Evolutionary conservation across 2,329 filamentous ascomycete genomes (phyloP).

Genomic region (Ascochyta lentis): DNA sequence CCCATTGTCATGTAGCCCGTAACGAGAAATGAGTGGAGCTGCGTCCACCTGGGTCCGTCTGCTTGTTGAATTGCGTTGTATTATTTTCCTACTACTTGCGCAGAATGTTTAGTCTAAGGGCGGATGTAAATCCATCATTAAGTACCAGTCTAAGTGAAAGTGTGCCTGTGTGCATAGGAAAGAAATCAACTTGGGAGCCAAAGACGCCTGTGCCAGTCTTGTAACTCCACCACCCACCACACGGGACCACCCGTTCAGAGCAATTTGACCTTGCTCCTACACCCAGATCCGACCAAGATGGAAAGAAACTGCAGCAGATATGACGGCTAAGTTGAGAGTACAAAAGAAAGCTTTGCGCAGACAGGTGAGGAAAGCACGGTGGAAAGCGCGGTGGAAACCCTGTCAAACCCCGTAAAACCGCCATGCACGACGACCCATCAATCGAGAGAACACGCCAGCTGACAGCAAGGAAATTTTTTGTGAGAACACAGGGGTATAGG

Average conservation of each 20-base stretch:
- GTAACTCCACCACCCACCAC: constrained; percentile 34
- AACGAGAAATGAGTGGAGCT: too few relatives aligned
- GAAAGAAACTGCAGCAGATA: constrained; percentile 37
- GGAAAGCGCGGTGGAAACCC: constrained; percentile 24
- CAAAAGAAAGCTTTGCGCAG: constrained; percentile 29
- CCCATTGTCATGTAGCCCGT: too few relatives aligned
- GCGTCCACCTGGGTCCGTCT: too few relatives aligned
- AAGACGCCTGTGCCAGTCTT: constrained; percentile 45
- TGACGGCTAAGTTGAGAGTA: constrained; percentile 31
- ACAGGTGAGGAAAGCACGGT: constrained; percentile 21
- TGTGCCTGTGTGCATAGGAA: constrained; percentile 38
- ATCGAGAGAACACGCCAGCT: constrained; percentile 39
- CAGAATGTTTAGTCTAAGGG: constrained; percentile 46
- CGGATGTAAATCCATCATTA: constrained; percentile 51
- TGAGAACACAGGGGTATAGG: constrained; percentile 50
- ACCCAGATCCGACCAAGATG: constrained; percentile 23
- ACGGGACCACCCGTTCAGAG: constrained; percentile 15
- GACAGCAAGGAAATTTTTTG: constrained; percentile 43
- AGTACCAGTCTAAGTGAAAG: constrained; percentile 48
- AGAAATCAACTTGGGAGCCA: constrained; percentile 27
- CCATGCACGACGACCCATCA: constrained; percentile 34
- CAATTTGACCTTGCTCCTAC: constrained; percentile 16
- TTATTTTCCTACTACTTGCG: constrained; percentile 42
- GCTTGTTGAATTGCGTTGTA: constrained; percentile 5
- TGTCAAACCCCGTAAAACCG: constrained; percentile 31